Evolutionary conservation across 352 stramenopile species (phyloP), one percentile per base, ranked within the genome.

Genomic region (Pythium insidiosum): DNA sequence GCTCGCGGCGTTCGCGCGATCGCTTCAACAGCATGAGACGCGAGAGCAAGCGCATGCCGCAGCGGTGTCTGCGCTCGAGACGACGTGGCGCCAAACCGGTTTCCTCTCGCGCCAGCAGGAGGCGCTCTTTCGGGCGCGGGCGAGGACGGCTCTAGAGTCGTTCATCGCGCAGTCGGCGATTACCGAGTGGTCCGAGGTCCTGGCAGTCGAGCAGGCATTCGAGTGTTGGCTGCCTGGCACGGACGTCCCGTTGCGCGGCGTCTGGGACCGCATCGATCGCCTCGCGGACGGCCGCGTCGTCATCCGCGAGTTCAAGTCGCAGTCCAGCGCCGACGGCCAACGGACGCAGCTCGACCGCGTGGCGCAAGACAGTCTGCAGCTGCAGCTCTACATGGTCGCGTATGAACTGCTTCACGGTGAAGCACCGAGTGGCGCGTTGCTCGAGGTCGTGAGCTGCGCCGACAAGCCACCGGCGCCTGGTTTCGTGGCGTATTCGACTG

Each of bases 271-370:
- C 21, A 68, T 93, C 23, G 80, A 93, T 21, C 40, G 29, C 15
- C 46, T 60, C 19, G 18, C 33, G 52, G 34, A 56, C 20, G 51
- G 45, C 3, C n/a, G n/a, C n/a, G 41, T 71, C 2, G 50, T 88
- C 9, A 83, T 93, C 18, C 69, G 84, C 40, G 80, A 93, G 56
- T 93, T 89, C 61, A 93, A 93, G 53, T 83, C 80, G 10, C 90
- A 89, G 38, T 67, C 88, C 43, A 65, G 68, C 35, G 63, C 63
- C 6, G 51, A 60, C 13, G 15, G 9, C 15, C 35, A 46, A 3
- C 71, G 80, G 5, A 3, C 44, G 2, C 71, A 88, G 15, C 61
- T 86, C 48, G 50, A 56, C 20, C 69, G 63, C 34, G 47, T 82
- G 2, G 73, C 77, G 10, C 46, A 58, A 16, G 59, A 84, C n/a